Evolutionary conservation across 306 rosid species (phyloP).

Genomic region (Gleditsia sinensis): DNA sequence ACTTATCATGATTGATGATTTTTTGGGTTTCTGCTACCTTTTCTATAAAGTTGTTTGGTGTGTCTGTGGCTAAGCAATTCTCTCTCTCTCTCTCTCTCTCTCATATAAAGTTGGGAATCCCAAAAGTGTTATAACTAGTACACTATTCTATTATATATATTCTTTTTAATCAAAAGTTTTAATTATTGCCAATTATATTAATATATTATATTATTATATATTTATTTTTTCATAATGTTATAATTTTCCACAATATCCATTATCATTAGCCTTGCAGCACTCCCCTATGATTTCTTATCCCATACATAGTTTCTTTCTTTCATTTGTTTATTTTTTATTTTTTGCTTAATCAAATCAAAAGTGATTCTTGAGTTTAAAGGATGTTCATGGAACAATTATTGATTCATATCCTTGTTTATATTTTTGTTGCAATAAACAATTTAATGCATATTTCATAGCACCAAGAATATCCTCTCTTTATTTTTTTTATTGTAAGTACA

Average conservation of each 20-base stretch:
- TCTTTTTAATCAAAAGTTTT: not conserved
- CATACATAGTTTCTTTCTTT: not conserved
- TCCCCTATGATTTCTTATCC: constrained; percentile 39
- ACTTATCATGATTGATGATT: constrained; percentile 47
- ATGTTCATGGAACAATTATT: constrained; percentile 27
- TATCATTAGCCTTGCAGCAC: constrained; percentile 30
- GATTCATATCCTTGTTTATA: not conserved
- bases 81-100: constrained; percentile 16
- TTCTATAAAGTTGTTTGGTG: constrained; percentile 40
- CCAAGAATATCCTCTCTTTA: not conserved
- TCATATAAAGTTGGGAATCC: constrained; percentile 57
- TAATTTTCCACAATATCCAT: constrained; percentile 4
- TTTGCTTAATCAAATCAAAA: not conserved
- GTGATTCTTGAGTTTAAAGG: constrained; percentile 35
- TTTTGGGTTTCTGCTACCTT: constrained; percentile 42
- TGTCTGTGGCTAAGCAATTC: constrained; percentile 21
- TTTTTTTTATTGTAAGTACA: not conserved
- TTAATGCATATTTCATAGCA: not conserved
- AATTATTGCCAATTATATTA: not conserved
- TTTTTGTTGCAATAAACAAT: too few species aligned
- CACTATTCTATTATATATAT: not conserved
- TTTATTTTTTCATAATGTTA: not conserved
- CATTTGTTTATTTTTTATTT: too few species aligned
- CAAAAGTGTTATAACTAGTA: constrained; percentile 36
- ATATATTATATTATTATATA: constrained; percentile 16